Conservation (phyloP, 1,284 basidiomycete genomes). For the Ustilago shanxiensis region DNA sequence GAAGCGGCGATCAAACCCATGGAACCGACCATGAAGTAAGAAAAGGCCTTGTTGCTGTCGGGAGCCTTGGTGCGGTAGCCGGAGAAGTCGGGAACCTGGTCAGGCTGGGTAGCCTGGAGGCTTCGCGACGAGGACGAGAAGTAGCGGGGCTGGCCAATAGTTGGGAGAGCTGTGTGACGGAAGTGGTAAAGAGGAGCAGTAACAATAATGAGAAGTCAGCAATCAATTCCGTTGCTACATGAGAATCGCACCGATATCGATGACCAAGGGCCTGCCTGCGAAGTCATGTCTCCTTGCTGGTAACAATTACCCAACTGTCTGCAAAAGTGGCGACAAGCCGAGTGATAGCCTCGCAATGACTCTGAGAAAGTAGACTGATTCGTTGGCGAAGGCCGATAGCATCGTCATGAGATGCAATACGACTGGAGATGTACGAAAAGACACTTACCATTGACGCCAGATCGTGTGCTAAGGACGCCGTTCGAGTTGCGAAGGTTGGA, state of each 20-base stretch:
- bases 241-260: not conserved
- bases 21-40: conserved; percentile 97
- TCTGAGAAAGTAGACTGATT: not conserved
- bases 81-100: conserved; percentile 87
- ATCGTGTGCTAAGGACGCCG: conserved; percentile 51
- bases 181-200: not conserved
- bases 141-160: conserved; percentile 54
- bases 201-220: not conserved
- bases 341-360: not conserved
- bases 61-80: conserved; percentile 81
- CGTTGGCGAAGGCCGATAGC: not conserved
- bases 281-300: too few relatives aligned
- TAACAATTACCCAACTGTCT: too few relatives aligned
- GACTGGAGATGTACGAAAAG: not conserved
- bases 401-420: not conserved
- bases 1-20: conserved; percentile 94
- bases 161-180: conserved; percentile 43
- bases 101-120: conserved; percentile 52
- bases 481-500: conserved; percentile 51
- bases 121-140: conserved; percentile 63
- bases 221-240: too few relatives aligned
- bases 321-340: not conserved
- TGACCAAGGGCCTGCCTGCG: not conserved
- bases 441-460: conserved; percentile 57
- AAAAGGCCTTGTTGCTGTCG: conserved; percentile 83